These are phyloP conservation scores for Ceratobasidium sp. DNA, from an alignment of 1,284 basidiomycete species.

Conservation along the genomic window DNA sequence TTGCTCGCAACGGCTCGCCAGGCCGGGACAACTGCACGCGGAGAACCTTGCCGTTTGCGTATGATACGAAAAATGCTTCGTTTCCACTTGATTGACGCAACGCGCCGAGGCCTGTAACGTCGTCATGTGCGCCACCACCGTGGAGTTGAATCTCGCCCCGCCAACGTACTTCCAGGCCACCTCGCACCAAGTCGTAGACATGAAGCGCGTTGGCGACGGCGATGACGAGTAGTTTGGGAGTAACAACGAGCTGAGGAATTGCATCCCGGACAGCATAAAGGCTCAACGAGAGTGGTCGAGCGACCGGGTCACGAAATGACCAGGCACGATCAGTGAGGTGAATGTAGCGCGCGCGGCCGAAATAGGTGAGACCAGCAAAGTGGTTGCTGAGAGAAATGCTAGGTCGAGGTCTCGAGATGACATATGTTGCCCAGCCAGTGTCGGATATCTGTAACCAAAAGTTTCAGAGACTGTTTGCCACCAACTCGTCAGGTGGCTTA, in stretches of 20 bases:
- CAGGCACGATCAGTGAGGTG: slow-evolving; percentile 63
- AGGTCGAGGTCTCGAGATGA: not conserved
- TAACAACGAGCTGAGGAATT: slow-evolving; percentile 67
- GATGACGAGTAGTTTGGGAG: slow-evolving; percentile 63
- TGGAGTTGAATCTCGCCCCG: slow-evolving; percentile 44
- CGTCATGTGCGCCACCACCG: slow-evolving; percentile 53
- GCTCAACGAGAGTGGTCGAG: slow-evolving; percentile 65
- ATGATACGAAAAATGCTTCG: not conserved
- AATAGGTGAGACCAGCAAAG: not conserved
- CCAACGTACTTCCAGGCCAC: slow-evolving; percentile 58
- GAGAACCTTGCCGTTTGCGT: slow-evolving; percentile 15
- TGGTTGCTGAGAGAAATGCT: slow-evolving; percentile 9
- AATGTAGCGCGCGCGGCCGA: slow-evolving; percentile 10
- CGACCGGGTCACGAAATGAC: slow-evolving; percentile 61
- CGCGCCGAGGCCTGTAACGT: slow-evolving; percentile 58
- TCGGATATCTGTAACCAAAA: slow-evolving; percentile 9
- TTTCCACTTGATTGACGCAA: not conserved
- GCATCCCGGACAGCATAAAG: slow-evolving; percentile 64
- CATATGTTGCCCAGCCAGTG: slow-evolving; percentile 23
- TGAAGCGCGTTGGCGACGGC: slow-evolving; percentile 66
- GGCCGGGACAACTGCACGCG: not conserved
- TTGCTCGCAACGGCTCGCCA: slow-evolving; percentile 6
- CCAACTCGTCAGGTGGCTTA: slow-evolving; percentile 59
- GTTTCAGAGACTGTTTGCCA: slow-evolving; percentile 1
- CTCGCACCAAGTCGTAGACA: slow-evolving; percentile 66